A percentile compares a stretch with the other conserved stretches of the same genome.
These are phyloP conservation scores for Colletotrichum costaricense DNA, from an alignment of 2,329 filamentous ascomycete species.

Conservation along the genomic window DNA sequence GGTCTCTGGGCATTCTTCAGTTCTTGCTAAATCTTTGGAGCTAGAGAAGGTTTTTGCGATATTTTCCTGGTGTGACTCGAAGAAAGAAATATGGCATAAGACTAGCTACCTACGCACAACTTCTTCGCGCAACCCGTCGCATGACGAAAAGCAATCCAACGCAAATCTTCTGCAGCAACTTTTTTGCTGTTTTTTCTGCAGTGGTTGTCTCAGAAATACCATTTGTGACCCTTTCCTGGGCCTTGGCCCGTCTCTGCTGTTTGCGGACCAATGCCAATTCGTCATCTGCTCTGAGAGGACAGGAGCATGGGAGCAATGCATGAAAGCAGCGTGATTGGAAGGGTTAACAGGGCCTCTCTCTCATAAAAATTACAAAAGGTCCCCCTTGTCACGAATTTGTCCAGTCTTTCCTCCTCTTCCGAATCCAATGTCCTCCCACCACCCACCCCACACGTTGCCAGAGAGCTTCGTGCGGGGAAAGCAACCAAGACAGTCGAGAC, in stretches of 20 bases:
- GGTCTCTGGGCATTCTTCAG: background rate
- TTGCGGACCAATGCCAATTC: constrained; percentile 28
- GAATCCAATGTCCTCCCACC: background rate
- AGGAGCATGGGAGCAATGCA: background rate
- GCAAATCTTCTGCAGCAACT: constrained; percentile 31
- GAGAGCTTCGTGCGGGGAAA: constrained; percentile 35
- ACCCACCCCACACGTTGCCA: constrained; percentile 30
- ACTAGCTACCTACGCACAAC: background rate
- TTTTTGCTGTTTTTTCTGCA: constrained; percentile 12
- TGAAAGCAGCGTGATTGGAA: constrained; percentile 27
- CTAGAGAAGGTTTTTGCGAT: background rate
- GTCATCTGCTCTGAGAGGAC: constrained; percentile 9
- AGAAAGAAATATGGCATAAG: background rate
- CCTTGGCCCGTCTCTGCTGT: constrained; percentile 4
- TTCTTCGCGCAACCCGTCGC: background rate
- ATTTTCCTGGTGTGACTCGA: background rate
- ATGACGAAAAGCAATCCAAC: background rate
- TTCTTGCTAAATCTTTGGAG: background rate
- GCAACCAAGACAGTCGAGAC: background rate
- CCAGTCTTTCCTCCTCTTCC: background rate
- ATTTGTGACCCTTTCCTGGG: background rate
- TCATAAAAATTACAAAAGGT: background rate
- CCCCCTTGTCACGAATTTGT: background rate
- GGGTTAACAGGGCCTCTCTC: constrained; percentile 12
- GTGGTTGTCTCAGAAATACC: constrained; percentile 13